These are phyloP conservation scores for Kalmusia sp. DNA, from an alignment of 2,329 filamentous ascomycete genomes.

Conservation along the genomic window DNA sequence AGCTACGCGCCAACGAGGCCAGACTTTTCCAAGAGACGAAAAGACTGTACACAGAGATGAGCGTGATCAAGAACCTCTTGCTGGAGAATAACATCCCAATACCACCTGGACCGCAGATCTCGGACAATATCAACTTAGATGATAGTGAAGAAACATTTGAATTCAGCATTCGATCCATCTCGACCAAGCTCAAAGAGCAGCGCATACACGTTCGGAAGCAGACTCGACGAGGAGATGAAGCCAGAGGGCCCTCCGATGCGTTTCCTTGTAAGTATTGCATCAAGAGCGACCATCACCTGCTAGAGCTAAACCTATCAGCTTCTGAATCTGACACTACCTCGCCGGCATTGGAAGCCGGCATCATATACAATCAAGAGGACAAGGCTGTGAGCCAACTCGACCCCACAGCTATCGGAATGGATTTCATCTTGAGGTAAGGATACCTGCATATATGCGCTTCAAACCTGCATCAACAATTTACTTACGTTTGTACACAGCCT, in stretches of 20 bases:
- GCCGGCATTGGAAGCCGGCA: slow-evolving; percentile 1
- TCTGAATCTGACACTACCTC: background rate
- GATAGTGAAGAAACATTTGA: slow-evolving; percentile 18
- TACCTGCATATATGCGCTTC: background rate
- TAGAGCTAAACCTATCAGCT: background rate
- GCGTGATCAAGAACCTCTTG: slow-evolving; percentile 25
- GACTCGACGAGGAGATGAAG: background rate
- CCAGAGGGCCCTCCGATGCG: background rate
- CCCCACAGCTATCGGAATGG: slow-evolving; percentile 29
- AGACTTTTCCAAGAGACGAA: slow-evolving; percentile 33
- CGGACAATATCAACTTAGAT: background rate
- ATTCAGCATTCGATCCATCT: background rate
- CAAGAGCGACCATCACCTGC: too few species aligned
- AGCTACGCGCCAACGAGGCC: slow-evolving; percentile 40
- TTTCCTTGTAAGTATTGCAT: background rate
- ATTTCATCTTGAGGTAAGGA: slow-evolving; percentile 47
- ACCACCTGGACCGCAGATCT: background rate
- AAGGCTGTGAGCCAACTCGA: slow-evolving; percentile 23
- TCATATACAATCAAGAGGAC: background rate
- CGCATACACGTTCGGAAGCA: slow-evolving; percentile 2
- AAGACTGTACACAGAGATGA: slow-evolving; percentile 30
- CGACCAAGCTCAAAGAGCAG: background rate
- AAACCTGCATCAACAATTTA: background rate
- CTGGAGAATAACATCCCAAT: slow-evolving; percentile 23
- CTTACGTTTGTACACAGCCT: slow-evolving; percentile 26